These are phyloP conservation scores for Aschersonia sp. DNA, from an alignment of 2,329 filamentous ascomycete genomes.

Conservation along the genomic window DNA sequence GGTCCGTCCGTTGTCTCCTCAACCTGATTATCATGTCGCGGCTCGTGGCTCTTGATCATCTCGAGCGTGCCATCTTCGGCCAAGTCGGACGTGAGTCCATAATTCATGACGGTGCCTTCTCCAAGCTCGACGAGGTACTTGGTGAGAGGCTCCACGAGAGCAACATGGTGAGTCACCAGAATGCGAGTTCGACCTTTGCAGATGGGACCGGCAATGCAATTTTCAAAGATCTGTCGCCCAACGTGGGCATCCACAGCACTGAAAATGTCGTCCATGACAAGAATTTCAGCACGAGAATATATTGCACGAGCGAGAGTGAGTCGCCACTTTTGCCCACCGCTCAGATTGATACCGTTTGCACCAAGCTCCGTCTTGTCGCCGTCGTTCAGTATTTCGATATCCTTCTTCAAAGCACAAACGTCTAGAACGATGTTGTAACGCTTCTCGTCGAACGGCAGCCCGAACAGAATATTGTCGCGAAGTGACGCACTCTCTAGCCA, in stretches of 20 bases:
- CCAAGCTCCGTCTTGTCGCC: slow-evolving; percentile 72
- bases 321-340: slow-evolving; percentile 72
- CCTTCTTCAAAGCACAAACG: slow-evolving; percentile 61
- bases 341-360: slow-evolving; percentile 72
- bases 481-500: slow-evolving; percentile 79
- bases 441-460: slow-evolving; percentile 51
- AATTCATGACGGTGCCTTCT: slow-evolving; percentile 48
- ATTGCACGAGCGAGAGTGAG: slow-evolving; percentile 66
- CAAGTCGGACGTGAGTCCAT: slow-evolving; percentile 53
- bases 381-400: slow-evolving; percentile 60
- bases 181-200: slow-evolving; percentile 58
- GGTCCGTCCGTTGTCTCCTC: slow-evolving; percentile 27
- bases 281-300: slow-evolving; percentile 62
- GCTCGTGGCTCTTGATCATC: slow-evolving; percentile 41
- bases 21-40: slow-evolving; percentile 25
- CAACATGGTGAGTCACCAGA: slow-evolving; percentile 68
- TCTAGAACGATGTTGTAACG: slow-evolving; percentile 57
- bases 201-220: slow-evolving; percentile 58
- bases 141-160: slow-evolving; percentile 52
- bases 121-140: slow-evolving; percentile 63
- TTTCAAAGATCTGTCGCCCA: slow-evolving; percentile 63
- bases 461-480: slow-evolving; percentile 65
- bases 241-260: slow-evolving; percentile 72
- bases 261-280: slow-evolving; percentile 75
- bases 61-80: slow-evolving; percentile 39